These are phyloP conservation scores for Auricularia cornea DNA, from an alignment of 768 basidiomycete genomes.

Conservation along the genomic window DNA sequence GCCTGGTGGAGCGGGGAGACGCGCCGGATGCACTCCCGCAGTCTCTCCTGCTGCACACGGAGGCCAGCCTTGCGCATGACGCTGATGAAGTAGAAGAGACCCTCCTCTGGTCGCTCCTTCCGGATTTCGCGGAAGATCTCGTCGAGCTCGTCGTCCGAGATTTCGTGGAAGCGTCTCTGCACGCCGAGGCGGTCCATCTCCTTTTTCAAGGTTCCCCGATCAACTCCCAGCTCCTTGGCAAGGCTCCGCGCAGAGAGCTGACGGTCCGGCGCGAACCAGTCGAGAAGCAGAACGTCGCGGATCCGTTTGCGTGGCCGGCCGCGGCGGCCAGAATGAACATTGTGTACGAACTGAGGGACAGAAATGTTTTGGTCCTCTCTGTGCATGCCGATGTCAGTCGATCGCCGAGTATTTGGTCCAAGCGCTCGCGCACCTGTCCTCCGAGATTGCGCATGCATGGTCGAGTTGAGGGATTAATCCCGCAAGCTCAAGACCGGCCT, in stretches of 20 bases:
- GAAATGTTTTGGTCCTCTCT: too few relatives aligned
- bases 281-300: too few relatives aligned
- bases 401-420: too few relatives aligned
- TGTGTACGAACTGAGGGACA: too few relatives aligned
- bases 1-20: neutral
- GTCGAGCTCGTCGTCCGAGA: neutral
- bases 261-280: too few relatives aligned
- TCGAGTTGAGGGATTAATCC: too few relatives aligned
- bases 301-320: too few relatives aligned
- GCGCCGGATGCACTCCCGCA: neutral
- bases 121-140: neutral
- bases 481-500: too few relatives aligned
- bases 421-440: too few relatives aligned
- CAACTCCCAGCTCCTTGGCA: neutral
- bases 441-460: too few relatives aligned
- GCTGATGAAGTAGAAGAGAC: neutral
- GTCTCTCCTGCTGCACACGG: neutral
- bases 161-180: neutral
- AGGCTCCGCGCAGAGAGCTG: neutral
- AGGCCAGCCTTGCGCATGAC: neutral
- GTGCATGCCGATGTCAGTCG: too few relatives aligned
- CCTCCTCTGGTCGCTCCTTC: neutral
- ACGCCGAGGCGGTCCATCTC: neutral
- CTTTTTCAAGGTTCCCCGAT: neutral
- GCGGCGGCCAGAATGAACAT: neutral